These are phyloP conservation scores for Ceratocystis harringtonii DNA, from an alignment of 2,329 filamentous ascomycete genomes.

Conservation along the genomic window DNA sequence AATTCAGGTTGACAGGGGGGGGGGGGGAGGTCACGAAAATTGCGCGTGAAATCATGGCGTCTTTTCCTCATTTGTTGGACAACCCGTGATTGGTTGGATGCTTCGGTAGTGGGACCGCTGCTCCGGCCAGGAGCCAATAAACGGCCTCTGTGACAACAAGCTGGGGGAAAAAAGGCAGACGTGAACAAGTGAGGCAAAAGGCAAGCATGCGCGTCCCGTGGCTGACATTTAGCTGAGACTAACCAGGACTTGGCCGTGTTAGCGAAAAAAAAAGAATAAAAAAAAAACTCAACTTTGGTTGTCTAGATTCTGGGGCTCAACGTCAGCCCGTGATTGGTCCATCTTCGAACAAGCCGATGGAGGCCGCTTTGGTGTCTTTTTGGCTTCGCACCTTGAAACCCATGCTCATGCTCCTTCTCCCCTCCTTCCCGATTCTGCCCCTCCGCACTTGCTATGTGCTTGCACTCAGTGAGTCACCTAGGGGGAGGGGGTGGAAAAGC, in stretches of 20 bases:
- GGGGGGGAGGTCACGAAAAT: background rate
- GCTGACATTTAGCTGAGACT: background rate
- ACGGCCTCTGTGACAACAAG: background rate
- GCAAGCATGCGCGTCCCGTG: background rate
- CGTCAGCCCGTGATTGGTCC: background rate
- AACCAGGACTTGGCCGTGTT: background rate
- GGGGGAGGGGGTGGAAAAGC: background rate
- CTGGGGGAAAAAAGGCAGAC: background rate
- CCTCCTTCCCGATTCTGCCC: conserved; percentile 1
- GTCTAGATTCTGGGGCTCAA: background rate
- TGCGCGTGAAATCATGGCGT: background rate
- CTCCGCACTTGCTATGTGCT: background rate
- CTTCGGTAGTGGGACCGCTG: background rate
- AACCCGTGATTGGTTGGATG: background rate
- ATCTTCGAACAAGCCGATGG: background rate
- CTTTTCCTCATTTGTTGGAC: background rate
- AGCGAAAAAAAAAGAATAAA: background rate
- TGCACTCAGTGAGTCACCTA: background rate
- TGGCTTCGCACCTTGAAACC: background rate
- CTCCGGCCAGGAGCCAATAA: background rate
- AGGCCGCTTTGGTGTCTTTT: conserved; percentile 1
- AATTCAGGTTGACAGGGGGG: background rate
- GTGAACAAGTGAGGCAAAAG: background rate
- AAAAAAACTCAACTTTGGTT: background rate
- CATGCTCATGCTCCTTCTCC: background rate